Evolutionary conservation across 495 filamentous ascomycete genomes (phyloP).

Genomic region (Penicillium dipodomyicola): DNA sequence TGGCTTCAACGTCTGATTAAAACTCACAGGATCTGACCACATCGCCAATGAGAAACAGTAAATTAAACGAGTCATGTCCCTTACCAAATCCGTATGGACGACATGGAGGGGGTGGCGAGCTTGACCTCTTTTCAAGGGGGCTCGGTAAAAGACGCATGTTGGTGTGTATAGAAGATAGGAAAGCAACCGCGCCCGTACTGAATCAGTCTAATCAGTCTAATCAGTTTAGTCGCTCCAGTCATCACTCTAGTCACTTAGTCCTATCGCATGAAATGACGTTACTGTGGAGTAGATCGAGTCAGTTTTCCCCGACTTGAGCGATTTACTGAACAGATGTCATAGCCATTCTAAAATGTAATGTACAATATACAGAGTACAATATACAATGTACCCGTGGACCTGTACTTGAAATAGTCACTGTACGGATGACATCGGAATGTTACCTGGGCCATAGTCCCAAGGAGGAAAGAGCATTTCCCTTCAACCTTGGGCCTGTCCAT

Average conservation of each 20-base stretch:
- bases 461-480: no score
- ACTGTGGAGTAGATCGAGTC: slow-evolving; percentile 4
- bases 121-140: slow-evolving; percentile 8
- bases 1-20: slow-evolving; percentile 1
- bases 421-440: no score
- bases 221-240: no score
- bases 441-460: no score
- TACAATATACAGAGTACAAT: no score
- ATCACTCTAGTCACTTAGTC: no score
- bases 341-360: no score
- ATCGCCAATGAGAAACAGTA: neutral
- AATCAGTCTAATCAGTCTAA: no score
- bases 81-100: neutral
- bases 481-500: no score
- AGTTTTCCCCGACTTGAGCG: slow-evolving; percentile 2
- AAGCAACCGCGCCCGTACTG: neutral
- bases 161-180: neutral
- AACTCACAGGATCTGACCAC: slow-evolving; percentile 1
- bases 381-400: no score
- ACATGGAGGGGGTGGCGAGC: slow-evolving; percentile 19
- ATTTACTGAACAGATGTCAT: neutral
- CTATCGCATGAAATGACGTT: slow-evolving; percentile 1
- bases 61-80: slow-evolving; percentile 6
- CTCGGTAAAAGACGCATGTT: slow-evolving; percentile 2
- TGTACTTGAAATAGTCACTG: no score